phyloP scores from a whole-genome alignment of 2,329 filamentous ascomycete genomes.

The Karstenula rhodostoma region DNA sequence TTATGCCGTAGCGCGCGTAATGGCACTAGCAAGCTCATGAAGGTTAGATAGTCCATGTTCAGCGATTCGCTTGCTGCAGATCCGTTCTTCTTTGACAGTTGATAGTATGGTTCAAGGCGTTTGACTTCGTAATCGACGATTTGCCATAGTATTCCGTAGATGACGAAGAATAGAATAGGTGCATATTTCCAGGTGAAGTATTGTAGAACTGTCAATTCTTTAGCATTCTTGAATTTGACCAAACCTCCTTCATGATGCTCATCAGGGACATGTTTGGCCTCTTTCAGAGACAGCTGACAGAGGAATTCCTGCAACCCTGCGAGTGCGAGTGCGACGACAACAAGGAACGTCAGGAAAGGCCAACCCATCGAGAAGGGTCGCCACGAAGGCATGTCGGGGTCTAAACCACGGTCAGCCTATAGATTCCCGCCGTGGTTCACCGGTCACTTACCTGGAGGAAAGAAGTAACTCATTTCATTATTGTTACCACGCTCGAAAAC shows the following conservation, averaged over 20 bases:
- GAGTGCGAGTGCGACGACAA: constrained; percentile 43
- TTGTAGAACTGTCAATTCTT: constrained; percentile 36
- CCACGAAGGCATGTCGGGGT: constrained; percentile 52
- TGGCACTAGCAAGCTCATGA: constrained; percentile 71
- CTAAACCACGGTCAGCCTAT: constrained; percentile 17
- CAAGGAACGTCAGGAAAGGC: constrained; percentile 45
- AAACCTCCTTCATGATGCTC: constrained; percentile 32
- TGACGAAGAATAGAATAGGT: constrained; percentile 56
- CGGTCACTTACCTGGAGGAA: constrained; percentile 37
- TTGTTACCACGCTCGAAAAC: constrained; percentile 26
- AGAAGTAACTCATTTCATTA: constrained; percentile 48
- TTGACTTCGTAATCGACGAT: constrained; percentile 61
- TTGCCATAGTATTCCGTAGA: constrained; percentile 60
- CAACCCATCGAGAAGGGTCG: constrained; percentile 50
- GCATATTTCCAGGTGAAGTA: constrained; percentile 53
- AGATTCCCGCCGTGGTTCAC: neutral
- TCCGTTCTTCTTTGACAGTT: constrained; percentile 46
- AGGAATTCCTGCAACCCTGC: constrained; percentile 49
- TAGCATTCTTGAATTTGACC: constrained; percentile 38
- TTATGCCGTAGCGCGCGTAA: constrained; percentile 67
- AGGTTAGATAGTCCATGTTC: constrained; percentile 77
- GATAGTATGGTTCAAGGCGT: constrained; percentile 60
- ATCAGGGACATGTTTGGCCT: constrained; percentile 24
- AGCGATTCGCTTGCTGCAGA: constrained; percentile 61
- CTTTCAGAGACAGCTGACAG: constrained; percentile 44